Evolutionary conservation across 306 rosid species (phyloP), one percentile per base, ranked within the genome.

Genomic region (Adenanthera pavonina): DNA sequence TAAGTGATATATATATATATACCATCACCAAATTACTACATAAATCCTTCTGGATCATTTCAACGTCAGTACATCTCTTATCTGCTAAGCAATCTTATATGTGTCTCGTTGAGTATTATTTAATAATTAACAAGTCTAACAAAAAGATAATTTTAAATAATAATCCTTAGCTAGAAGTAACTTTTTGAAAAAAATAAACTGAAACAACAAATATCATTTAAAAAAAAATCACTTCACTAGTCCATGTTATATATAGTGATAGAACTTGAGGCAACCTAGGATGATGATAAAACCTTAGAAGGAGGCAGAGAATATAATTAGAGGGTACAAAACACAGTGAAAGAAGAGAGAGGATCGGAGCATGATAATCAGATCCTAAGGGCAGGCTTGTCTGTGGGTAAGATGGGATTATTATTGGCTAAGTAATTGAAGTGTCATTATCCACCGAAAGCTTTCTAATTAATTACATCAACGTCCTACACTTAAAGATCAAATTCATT

Each of bases 381-480:
- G 64, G 48, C 60, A 34, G 72, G 72, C 73, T 77, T 83, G 79
- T 80, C 86, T 48, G 74, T 14, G 54, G 79, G 9, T 36, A 59
- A 80, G 30, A 25, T 25, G 1, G 30, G 30, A 25, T 25, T 25
- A 25, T 25, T 25, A 25, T 25, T 25, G 30, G 30, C 1, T 25
- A 25, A 51, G 71, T 20, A 56, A 51, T 59, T 66, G 41, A 16
- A 67, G 49, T 66, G 83, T 72, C 89, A 61, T 49, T 68, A 69
- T 87, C 85, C 88, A 68, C 90, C 90, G 85, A 79, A 84, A 87
- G 76, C 43, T 72, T 74, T 11, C 15, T 25, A 20, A 25, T 57
- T 11, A 8, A 46, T 13, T 35, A 40, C 38, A 33, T 33, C 30
- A 52, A 74, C 66, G 30, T 25, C 30, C 30, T 25, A 25, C 30